Evolutionary conservation across 2,329 filamentous ascomycete genomes (phyloP), one percentile per base, ranked within the genome.

Genomic region (Diaporthe destruens): DNA sequence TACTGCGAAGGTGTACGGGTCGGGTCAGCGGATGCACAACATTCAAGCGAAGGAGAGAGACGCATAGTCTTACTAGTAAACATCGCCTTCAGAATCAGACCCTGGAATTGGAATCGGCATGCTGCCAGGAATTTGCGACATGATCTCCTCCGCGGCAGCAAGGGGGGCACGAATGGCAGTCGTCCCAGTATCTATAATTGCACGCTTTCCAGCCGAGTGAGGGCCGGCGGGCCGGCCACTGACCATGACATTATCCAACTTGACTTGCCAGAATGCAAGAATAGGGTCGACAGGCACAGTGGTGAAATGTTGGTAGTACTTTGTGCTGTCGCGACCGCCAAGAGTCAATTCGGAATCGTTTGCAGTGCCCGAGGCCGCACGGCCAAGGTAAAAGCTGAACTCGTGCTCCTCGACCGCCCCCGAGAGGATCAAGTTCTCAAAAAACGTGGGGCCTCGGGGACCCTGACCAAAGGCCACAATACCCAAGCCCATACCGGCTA

Each of bases 261-360:
- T 25, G 29, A 55, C 53, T 32, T 11, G 7, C 53, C 29, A 55
- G 8, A 20, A 25, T 3, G 18, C 53, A 8, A 39, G 4, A 39
- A 12, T 23, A 29, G 53, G 32, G 25, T 18, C 16, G 20, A 55
- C 53, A 29, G 53, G 53, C 18, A 55, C 16, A 20, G 53, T 55
- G 16, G 32, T 20, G 53, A 55, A 55, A 6, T 29, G 7, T 6
- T 18, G 16, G 4, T 29, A 32, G 53, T 55, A n/a, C 32, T 55
- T 55, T 4, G 25, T 55, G 29, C 53, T 55, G 53, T 55, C 53
- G 7, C 53, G 53, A 29, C 53, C 53, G 53, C 53, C 53, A 34
- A 55, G 25, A 18, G 25, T 16, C 29, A 55, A 20, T 20, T 55
- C 53, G 16, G 53, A 55, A 55, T 55, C 53, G 16, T 29, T n/a